Base-by-base conservation (phyloP, 176 grass and related monocot species). In the Lolium perenne region DNA sequence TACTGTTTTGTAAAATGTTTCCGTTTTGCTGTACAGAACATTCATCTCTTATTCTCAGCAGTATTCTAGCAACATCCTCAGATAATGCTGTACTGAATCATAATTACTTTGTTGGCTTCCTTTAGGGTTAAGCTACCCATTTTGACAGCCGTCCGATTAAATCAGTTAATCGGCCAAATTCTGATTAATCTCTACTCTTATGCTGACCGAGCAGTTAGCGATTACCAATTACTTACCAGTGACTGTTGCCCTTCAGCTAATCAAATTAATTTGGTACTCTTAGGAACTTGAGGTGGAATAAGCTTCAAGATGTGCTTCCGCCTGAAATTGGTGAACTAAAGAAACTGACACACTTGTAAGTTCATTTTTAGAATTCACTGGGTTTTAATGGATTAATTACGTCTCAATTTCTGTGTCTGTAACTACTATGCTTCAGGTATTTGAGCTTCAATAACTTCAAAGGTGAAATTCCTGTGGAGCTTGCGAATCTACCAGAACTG, bases 251-350 rank as follows among this genome's bases (percentile, higher is more conserved):
- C 65, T 79, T 50, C 41, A 46, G 57, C 83, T 87, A 77, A 86
- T 41, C 62, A 54, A 80, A 25, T 74, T 10, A 10, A 0, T n/a
- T 82, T 22, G 2, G 2, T 88, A 29, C 55, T 84, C 26, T 66
- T 89, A 99, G 97, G 92, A 99, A 97, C 89, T 61, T 97, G 85
- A 94, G 97, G 93, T 99, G 97, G 97, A 99, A 99, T 90, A 99
- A 99, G 85, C 92, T 99, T 89, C 97, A 96, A 79, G 90, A 96
- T 79, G 94, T 90, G 57, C 89, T 99, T 81, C 94, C 97, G 1
- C 90, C 94, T 26, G 97, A 96, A 89, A 96, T 99, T 85, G 94
- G 97, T 49, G 94, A 96, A 84, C 35, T 99, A 40, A 96, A 99
- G 85, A 94, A 83, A 90, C 61, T 96, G 25, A 99, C 97, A 65